These are phyloP conservation scores for Nicotiana tomentosiformis DNA, from an alignment of 257 asterid genomes.

Conservation along the genomic window DNA sequence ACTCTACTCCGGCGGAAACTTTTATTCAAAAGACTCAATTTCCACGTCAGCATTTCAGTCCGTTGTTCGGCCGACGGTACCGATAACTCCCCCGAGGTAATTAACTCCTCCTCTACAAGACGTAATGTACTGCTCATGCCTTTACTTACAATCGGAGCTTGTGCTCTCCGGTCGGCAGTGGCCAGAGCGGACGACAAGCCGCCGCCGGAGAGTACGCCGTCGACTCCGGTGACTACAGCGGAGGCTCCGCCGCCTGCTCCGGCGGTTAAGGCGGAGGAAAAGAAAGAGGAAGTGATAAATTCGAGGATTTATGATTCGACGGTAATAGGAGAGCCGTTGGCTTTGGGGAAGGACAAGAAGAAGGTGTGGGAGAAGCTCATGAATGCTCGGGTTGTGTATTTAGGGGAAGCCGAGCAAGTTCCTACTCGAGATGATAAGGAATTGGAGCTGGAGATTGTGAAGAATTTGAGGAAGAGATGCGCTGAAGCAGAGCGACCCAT, in stretches of 20 bases:
- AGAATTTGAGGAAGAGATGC: constrained; percentile 55
- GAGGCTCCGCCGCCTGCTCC: constrained; percentile 10
- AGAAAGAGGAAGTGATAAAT: constrained; percentile 48
- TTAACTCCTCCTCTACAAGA: constrained; percentile 21
- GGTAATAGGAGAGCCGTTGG: constrained; percentile 64
- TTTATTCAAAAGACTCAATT: neutral
- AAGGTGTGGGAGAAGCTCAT: constrained; percentile 79
- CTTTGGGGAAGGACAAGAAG: constrained; percentile 51
- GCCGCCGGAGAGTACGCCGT: constrained; percentile 12
- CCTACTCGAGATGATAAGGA: constrained; percentile 68
- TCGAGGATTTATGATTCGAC: constrained; percentile 81
- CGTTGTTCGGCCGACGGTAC: constrained; percentile 22
- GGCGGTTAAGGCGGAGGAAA: constrained; percentile 22
- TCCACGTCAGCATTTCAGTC: constrained; percentile 31
- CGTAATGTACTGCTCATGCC: constrained; percentile 59
- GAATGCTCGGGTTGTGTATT: constrained; percentile 63
- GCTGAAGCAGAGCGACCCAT: constrained; percentile 40
- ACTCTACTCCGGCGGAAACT: constrained; percentile 2
- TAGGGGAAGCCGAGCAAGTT: constrained; percentile 92
- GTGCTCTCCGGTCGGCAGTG: constrained; percentile 49
- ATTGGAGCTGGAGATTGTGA: constrained; percentile 72
- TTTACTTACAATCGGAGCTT: constrained; percentile 51
- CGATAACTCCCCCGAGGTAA: constrained; percentile 17
- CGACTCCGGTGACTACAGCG: constrained; percentile 16
- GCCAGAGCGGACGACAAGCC: constrained; percentile 68